A percentile compares a stretch with the other conserved stretches of the same genome.
These are phyloP conservation scores for Tulasnella sp. DNA, from an alignment of 768 basidiomycete species.

Conservation along the genomic window DNA sequence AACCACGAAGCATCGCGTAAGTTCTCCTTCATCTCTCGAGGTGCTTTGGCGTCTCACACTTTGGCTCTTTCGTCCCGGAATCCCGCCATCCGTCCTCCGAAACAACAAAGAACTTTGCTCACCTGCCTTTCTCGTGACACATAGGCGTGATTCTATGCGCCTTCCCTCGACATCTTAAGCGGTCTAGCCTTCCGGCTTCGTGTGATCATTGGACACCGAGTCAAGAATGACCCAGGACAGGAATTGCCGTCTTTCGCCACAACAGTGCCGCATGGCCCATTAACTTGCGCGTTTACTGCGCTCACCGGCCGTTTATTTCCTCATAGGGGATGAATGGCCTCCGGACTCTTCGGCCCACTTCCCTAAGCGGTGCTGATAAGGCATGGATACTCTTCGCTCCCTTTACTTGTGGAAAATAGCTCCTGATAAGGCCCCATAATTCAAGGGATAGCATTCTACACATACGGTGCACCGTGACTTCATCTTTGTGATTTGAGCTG, in stretches of 20 bases:
- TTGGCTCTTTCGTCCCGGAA: slow-evolving; percentile 15
- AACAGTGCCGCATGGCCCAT: slow-evolving; percentile 1
- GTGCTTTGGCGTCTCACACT: slow-evolving; percentile 21
- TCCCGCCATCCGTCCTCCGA: slow-evolving; percentile 19
- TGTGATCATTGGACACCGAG: slow-evolving; percentile 11
- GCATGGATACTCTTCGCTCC: not conserved
- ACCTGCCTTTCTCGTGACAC: slow-evolving; percentile 15
- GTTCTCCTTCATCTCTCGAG: slow-evolving; percentile 10
- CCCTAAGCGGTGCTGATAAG: slow-evolving; percentile 11
- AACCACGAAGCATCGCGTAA: slow-evolving; percentile 4
- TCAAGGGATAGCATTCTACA: slow-evolving; percentile 5
- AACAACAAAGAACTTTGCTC: slow-evolving; percentile 1
- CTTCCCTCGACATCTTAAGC: slow-evolving; percentile 1
- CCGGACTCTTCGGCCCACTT: slow-evolving; percentile 20
- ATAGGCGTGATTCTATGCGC: not conserved
- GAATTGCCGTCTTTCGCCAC: slow-evolving; percentile 11
- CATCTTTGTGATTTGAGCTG: slow-evolving; percentile 13
- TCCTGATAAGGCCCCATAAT: slow-evolving; percentile 16
- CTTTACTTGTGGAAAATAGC: slow-evolving; percentile 4
- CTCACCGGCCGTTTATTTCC: slow-evolving; percentile 4
- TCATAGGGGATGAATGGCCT: not conserved
- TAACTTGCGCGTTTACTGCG: slow-evolving; percentile 11
- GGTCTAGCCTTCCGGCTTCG: slow-evolving; percentile 15
- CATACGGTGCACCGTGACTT: slow-evolving; percentile 6
- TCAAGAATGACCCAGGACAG: not conserved